These are phyloP conservation scores for Russula sp. DNA, from an alignment of 768 basidiomycete genomes.

Conservation along the genomic window DNA sequence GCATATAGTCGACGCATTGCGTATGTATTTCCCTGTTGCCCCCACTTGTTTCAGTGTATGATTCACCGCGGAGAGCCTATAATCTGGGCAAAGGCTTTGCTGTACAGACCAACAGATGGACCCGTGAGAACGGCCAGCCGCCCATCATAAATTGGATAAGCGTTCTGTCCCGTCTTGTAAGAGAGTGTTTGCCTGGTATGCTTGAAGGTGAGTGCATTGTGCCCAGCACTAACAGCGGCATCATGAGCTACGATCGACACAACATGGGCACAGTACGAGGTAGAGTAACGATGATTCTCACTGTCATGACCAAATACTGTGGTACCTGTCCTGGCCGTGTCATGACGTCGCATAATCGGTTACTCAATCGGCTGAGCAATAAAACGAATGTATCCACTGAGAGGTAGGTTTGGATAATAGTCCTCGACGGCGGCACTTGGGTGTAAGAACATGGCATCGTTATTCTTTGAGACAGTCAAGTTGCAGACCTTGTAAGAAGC, in stretches of 20 bases:
- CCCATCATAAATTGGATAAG: conserved; percentile 1
- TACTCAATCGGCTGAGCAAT: too few species aligned
- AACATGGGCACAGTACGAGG: not conserved
- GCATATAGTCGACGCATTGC: not conserved
- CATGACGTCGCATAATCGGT: too few species aligned
- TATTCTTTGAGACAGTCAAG: too few species aligned
- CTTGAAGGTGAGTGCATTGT: not conserved
- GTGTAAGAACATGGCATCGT: too few species aligned
- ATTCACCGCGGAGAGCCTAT: not conserved
- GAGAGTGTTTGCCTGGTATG: not conserved
- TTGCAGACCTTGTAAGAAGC: too few species aligned
- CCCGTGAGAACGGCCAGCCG: not conserved
- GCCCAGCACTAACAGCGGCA: not conserved
- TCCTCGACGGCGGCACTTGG: too few species aligned
- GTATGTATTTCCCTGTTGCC: not conserved
- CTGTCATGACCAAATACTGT: not conserved
- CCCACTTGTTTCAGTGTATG: not conserved
- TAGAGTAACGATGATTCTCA: not conserved
- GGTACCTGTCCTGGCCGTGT: too few species aligned
- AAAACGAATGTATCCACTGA: too few species aligned
- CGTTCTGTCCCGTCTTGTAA: not conserved
- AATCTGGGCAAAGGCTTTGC: not conserved
- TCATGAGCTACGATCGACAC: not conserved
- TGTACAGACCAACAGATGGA: conserved; percentile 3
- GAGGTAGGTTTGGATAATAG: too few species aligned